Percentiles rank a stretch among this genome's conserved stretches.
Conservation (phyloP, 768 basidiomycete genomes). For the Serpula lacrymans region DNA sequence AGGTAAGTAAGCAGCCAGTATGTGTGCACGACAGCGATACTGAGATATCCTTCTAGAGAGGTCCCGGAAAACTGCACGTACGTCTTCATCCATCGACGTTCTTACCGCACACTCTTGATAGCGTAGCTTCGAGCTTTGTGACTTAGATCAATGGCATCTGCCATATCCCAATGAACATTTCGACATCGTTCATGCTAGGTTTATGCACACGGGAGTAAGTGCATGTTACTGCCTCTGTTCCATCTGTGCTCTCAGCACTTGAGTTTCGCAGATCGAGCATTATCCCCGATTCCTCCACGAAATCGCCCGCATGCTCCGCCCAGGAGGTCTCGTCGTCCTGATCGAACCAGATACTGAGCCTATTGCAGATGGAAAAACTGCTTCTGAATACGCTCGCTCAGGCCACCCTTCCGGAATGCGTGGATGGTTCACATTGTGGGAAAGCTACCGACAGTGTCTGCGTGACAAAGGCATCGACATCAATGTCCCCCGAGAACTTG, state of each 20-base stretch:
- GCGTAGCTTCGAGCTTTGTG: conserved; percentile 75
- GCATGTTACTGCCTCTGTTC: conserved; percentile 8
- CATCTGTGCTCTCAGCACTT: conserved; percentile 1
- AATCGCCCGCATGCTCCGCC: conserved; percentile 62
- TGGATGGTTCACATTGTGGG: conserved; percentile 66
- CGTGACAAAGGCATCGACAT: conserved; percentile 50
- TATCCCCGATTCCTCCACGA: conserved; percentile 60
- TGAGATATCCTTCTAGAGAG: conserved; percentile 34
- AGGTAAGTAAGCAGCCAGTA: conserved; percentile 39
- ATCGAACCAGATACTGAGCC: conserved; percentile 61
- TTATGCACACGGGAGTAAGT: conserved; percentile 63
- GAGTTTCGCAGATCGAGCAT: conserved; percentile 48
- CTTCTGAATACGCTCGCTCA: conserved; percentile 30
- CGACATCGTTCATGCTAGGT: conserved; percentile 69
- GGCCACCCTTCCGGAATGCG: conserved; percentile 37
- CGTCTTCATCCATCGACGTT: conserved; percentile 6
- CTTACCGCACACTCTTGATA: too few relatives aligned
- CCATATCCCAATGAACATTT: conserved; percentile 64
- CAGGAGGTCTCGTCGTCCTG: conserved; percentile 66
- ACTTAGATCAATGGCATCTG: conserved; percentile 55
- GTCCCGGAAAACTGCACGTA: conserved; percentile 62
- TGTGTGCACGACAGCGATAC: background rate
- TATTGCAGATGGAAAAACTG: conserved; percentile 41
- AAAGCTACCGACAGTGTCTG: conserved; percentile 56
- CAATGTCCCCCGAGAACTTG: conserved; percentile 54